Percentiles rank a stretch among this genome's conserved stretches.
These are phyloP conservation scores for Erodium maritimum DNA, from an alignment of 345 rosid genomes.

Conservation along the genomic window DNA sequence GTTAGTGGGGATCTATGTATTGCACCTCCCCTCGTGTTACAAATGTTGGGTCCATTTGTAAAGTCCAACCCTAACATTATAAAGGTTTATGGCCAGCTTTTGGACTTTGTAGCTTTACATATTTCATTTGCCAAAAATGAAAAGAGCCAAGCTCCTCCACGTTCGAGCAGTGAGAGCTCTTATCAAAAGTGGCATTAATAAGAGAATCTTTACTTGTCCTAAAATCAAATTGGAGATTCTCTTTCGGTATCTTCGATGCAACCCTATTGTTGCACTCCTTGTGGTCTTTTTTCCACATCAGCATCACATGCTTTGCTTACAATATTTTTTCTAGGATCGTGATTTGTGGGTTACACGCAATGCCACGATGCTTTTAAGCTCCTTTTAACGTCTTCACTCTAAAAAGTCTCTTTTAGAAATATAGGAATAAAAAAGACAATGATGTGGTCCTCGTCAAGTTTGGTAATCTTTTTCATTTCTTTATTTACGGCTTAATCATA, in stretches of 20 bases:
- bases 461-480: too few relatives aligned
- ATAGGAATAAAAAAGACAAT: too few relatives aligned
- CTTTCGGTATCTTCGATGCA: background rate
- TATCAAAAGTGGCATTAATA: conserved; percentile 7
- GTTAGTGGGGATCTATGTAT: background rate
- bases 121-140: too few relatives aligned
- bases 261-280: background rate
- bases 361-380: conserved; percentile 3
- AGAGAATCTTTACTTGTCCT: background rate
- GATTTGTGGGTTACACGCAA: conserved; percentile 24
- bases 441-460: too few relatives aligned
- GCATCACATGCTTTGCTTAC: conserved; percentile 14
- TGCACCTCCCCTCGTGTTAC: background rate
- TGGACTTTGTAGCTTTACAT: background rate
- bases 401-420: background rate
- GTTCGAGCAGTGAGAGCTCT: conserved; percentile 5
- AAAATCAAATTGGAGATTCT: conserved; percentile 2
- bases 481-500: too few relatives aligned
- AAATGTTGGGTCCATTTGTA: background rate
- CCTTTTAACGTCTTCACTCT: conserved; percentile 9
- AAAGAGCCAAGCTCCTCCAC: background rate
- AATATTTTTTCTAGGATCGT: conserved; percentile 3
- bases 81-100: background rate
- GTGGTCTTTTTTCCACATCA: conserved; percentile 10
- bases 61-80: background rate